Base-by-base conservation (phyloP, 352 stramenopile genomes). In the Pythium phragmiticola region DNA sequence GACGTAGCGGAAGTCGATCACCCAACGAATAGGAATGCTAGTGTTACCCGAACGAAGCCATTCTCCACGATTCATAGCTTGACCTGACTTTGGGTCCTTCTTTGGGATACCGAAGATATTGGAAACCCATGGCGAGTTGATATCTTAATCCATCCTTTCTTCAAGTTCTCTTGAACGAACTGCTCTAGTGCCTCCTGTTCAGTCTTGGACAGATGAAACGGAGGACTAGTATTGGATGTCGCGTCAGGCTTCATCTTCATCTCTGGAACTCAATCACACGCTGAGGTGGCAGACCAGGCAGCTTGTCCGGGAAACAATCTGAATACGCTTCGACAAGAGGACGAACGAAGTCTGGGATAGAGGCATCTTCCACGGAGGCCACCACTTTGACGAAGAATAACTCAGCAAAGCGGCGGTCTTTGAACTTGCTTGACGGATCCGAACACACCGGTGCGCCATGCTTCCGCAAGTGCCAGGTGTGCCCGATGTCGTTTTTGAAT, bases 71-170 rank as follows among this genome's bases (percentile, higher is more conserved):
- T 1, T 17, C 11, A 45, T 45, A 17, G 39, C 39, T 19, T 61
- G 57, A n/a, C 57, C 57, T 19, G 57, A 65, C 17, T 13, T 47
- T n/a, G 54, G 57, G 43, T 75, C 63, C 53, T 69, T 72, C 47
- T 74, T 74, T 0, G 65, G 57, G 6, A 65, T 39, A n/a, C 45
- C 64, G 51, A 72, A 75, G 17, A 75, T 56, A 34, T 72, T 72
- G 11, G 60, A 69, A 8, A 72, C 53, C 53, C 62, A 69, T 21
- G 62, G 53, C 13, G 53, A 69, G 33, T 63, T 21, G 26, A 57
- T 0, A 63, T 17, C 23, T 69, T 46, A n/a, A 63, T 59, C 54
- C 62, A 69, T 7, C n/a, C 41, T 26, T 72, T 65, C 28, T 51
- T 12, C 11, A 52, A 30, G 3, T 72, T 43, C 11, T 68, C 26